phyloP scores from a whole-genome alignment of 176 grass and related monocot species.

The Oryza meyeriana region DNA sequence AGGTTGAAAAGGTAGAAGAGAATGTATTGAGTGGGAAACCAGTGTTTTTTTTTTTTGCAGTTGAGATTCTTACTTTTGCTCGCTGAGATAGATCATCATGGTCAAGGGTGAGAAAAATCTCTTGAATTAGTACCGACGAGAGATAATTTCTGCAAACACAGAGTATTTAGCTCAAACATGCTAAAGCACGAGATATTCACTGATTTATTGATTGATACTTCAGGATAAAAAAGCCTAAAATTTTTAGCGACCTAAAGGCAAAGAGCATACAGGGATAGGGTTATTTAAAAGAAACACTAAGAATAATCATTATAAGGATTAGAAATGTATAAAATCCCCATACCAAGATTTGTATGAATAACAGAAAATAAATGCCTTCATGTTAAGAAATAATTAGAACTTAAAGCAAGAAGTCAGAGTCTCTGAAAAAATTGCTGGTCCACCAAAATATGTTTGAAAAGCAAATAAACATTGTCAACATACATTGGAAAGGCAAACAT shows the following conservation, averaged over 20 bases:
- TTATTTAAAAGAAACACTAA: neutral
- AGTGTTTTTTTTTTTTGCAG: conserved; percentile 7
- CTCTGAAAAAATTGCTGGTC: neutral
- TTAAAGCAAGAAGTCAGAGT: neutral
- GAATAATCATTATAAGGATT: neutral
- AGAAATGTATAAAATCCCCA: neutral
- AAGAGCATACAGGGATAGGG: neutral
- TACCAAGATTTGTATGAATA: neutral
- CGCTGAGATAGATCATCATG: conserved; percentile 97
- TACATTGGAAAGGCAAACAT: conserved; percentile 12
- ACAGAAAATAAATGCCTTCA: neutral
- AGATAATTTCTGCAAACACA: conserved; percentile 83
- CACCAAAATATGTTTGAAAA: conserved; percentile 6
- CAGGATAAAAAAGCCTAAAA: neutral
- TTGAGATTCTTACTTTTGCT: conserved; percentile 69
- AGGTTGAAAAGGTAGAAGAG: neutral
- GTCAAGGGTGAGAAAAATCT: conserved; percentile 99
- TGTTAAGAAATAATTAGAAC: conserved; percentile 7
- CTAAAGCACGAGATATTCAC: neutral
- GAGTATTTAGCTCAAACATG: conserved; percentile 10
- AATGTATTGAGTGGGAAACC: neutral
- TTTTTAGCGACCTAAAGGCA: conserved; percentile 3
- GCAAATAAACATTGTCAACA: conserved; percentile 24
- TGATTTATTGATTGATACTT: conserved; percentile 8
- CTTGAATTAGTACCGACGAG: conserved; percentile 97